A percentile compares a stretch with the other conserved stretches of the same genome.
These are phyloP conservation scores for Citrus trifoliata DNA, from an alignment of 345 rosid genomes.

Conservation along the genomic window DNA sequence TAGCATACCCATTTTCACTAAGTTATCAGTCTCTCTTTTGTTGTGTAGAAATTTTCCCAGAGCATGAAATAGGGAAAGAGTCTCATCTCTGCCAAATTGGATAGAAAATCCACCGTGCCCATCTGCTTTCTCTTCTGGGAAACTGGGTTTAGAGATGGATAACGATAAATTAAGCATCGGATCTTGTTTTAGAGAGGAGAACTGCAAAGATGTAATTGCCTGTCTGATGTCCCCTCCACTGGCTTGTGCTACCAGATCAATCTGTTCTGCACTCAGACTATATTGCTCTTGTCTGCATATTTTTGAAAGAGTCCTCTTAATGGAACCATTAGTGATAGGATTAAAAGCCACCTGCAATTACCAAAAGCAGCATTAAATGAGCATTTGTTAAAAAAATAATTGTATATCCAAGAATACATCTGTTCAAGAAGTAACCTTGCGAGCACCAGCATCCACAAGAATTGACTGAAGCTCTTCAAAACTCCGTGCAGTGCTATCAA, in stretches of 20 bases:
- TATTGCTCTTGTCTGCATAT: slow-evolving; percentile 72
- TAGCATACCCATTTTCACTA: slow-evolving; percentile 40
- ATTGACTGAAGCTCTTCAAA: slow-evolving; percentile 64
- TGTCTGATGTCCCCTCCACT: slow-evolving; percentile 97
- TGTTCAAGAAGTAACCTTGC: slow-evolving; percentile 58
- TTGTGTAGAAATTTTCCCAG: slow-evolving; percentile 95
- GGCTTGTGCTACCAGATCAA: slow-evolving; percentile 73
- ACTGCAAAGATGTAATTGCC: slow-evolving; percentile 84
- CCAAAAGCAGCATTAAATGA: slow-evolving; percentile 24
- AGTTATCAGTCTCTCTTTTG: slow-evolving; percentile 68
- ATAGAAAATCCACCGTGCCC: slow-evolving; percentile 42
- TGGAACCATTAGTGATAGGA: slow-evolving; percentile 77
- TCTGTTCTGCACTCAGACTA: slow-evolving; percentile 50
- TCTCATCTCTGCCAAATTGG: slow-evolving; percentile 74
- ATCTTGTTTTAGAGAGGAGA: slow-evolving; percentile 57
- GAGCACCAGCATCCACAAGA: slow-evolving; percentile 81
- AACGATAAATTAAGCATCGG: slow-evolving; percentile 23
- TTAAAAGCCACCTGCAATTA: slow-evolving; percentile 74
- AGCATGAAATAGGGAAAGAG: slow-evolving; percentile 86
- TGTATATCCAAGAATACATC: slow-evolving; percentile 13
- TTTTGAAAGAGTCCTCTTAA: slow-evolving; percentile 66
- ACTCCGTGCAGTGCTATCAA: slow-evolving; percentile 40
- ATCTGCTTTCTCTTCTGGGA: slow-evolving; percentile 25
- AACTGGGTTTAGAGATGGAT: slow-evolving; percentile 22
- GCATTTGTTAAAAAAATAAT: slow-evolving; percentile 9